phyloP scores from a whole-genome alignment of 2,329 filamentous ascomycete species.

The Xylaria multiplex region DNA sequence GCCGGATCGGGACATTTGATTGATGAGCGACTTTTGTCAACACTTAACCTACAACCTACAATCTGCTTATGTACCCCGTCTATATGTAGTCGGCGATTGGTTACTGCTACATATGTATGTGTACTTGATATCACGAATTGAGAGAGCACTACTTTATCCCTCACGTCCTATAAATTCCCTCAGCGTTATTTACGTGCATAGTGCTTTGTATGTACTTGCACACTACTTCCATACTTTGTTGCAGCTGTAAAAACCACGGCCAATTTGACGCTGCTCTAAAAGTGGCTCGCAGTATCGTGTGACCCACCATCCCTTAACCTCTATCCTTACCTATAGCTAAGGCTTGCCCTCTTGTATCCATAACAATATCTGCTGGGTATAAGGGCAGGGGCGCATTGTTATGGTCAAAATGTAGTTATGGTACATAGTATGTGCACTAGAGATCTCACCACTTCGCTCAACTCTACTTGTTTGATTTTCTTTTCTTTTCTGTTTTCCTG shows the following conservation, averaged over 20 bases:
- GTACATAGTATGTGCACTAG: too few relatives aligned
- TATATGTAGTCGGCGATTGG: background rate
- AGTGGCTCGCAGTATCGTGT: constrained; percentile 7
- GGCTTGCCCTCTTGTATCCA: background rate
- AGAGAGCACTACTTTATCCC: background rate
- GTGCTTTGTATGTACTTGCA: background rate
- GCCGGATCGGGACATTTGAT: background rate
- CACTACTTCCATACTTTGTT: background rate
- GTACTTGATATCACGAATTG: constrained; percentile 3
- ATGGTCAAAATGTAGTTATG: background rate
- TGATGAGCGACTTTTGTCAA: constrained; percentile 23
- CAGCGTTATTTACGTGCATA: constrained; percentile 9
- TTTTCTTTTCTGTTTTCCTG: background rate
- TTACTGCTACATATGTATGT: background rate
- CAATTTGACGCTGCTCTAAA: background rate
- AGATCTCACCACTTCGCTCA: background rate
- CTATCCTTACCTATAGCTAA: constrained; percentile 5
- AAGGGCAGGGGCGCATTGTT: background rate
- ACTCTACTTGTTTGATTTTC: too few relatives aligned
- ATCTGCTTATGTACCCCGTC: background rate
- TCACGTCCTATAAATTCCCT: constrained; percentile 25
- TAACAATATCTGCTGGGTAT: background rate
- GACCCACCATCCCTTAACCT: constrained; percentile 4
- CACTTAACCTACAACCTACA: background rate
- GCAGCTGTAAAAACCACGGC: background rate